Percentiles rank a stretch among this genome's conserved stretches.
phyloP scores from a whole-genome alignment of 2,329 filamentous ascomycete genomes.

The Apiospora koreana region DNA sequence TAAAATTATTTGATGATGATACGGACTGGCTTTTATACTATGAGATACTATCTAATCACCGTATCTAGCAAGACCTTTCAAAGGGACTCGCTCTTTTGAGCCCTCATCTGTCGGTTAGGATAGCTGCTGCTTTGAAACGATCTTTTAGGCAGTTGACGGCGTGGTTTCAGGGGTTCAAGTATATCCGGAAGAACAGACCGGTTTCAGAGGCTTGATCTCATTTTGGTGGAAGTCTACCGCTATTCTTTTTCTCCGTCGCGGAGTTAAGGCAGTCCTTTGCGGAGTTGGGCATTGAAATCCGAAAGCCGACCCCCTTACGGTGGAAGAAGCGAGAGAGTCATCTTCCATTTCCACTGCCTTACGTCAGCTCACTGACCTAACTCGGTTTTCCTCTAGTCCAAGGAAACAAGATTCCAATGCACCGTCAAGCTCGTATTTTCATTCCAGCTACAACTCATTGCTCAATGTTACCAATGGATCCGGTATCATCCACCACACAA shows the following conservation, averaged over 20 bases:
- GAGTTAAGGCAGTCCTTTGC: background rate
- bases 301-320: background rate
- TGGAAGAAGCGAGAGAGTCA: background rate
- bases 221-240: too few species aligned
- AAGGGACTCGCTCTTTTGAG: too few species aligned
- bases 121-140: too few species aligned
- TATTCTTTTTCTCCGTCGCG: background rate
- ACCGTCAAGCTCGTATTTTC: background rate
- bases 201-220: background rate
- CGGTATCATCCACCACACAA: background rate
- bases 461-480: background rate
- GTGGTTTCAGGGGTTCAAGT: conserved; percentile 30
- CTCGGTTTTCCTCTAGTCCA: background rate
- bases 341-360: background rate
- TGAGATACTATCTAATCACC: too few species aligned
- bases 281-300: background rate
- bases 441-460: background rate
- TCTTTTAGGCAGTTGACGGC: too few species aligned
- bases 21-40: too few species aligned
- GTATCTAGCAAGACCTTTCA: too few species aligned
- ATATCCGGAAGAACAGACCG: background rate
- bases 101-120: too few species aligned
- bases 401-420: background rate
- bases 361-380: background rate
- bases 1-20: too few species aligned